These are phyloP conservation scores for Rhynchosporium agropyri DNA, from an alignment of 2,329 filamentous ascomycete species.

Conservation along the genomic window DNA sequence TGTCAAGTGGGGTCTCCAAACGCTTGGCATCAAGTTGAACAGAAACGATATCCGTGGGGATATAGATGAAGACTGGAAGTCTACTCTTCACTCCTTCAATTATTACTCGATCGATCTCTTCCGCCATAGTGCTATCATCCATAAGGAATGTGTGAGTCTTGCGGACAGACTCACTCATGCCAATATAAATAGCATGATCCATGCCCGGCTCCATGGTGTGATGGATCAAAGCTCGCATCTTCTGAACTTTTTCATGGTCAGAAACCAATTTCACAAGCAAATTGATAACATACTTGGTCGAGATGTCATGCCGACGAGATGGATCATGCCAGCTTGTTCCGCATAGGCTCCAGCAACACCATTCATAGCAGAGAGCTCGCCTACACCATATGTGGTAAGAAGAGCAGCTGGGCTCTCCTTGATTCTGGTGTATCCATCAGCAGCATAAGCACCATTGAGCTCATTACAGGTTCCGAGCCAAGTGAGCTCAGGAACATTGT, in stretches of 20 bases:
- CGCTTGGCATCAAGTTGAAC: conserved; percentile 42
- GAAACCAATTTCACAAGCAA: not conserved
- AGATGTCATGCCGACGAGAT: conserved; percentile 53
- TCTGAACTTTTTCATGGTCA: conserved; percentile 43
- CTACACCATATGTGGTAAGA: conserved; percentile 55
- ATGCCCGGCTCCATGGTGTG: conserved; percentile 60
- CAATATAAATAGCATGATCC: conserved; percentile 55
- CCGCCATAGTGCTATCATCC: conserved; percentile 63
- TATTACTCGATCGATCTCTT: conserved; percentile 55
- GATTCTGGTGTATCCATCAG: conserved; percentile 55
- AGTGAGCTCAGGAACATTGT: conserved; percentile 47
- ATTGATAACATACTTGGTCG: conserved; percentile 26
- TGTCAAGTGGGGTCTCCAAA: conserved; percentile 39
- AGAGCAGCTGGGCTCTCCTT: conserved; percentile 50
- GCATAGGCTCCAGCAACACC: conserved; percentile 61
- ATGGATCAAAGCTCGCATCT: conserved; percentile 50
- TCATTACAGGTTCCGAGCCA: conserved; percentile 45
- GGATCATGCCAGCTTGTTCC: conserved; percentile 58
- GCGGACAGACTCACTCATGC: conserved; percentile 48
- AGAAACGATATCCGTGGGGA: conserved; percentile 56
- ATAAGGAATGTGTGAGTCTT: conserved; percentile 43
- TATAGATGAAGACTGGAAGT: conserved; percentile 58
- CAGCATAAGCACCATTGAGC: conserved; percentile 49
- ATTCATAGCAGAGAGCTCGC: conserved; percentile 60
- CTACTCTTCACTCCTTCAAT: conserved; percentile 54